Base-by-base conservation (phyloP, 1,284 basidiomycete species). In the Ceratorhiza oryzae-sativae region DNA sequence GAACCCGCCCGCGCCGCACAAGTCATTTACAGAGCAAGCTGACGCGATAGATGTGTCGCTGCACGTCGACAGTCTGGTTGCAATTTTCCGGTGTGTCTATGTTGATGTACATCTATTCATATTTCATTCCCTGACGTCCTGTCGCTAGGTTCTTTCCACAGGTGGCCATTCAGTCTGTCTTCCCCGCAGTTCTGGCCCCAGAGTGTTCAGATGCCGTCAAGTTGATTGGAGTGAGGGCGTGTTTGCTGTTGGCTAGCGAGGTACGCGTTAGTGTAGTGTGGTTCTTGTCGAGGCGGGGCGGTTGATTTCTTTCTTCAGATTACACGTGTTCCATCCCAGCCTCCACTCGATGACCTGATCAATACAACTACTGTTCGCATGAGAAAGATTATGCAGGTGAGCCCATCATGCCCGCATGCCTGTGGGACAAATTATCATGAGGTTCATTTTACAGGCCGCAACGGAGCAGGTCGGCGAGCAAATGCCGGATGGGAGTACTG, bases 1-100 rank as follows among this genome's bases (percentile, higher is more conserved):
- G 71, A 84, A 84, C 72, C 84, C 84, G 73, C 67, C 76, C 18
- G 77, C 81, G 55, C 81, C 82, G 60, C 83, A 85, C 73, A 87
- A 85, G 74, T 85, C 89, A 1, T 92, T 91, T 80, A 92, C 88
- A 85, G 90, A 92, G 65, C 82, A 82, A 0, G 79, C 80, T 2
- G 90, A 92, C 0, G 88, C 91, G 65, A 87, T 93, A 46, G 92
- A 95, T 76, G 84, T 92, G n/a, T 85, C 88, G n/a, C 81, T 94
- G 27, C 88, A 91, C 75, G 88, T 90, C 1, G 90, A 93, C 76
- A 88, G 88, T 0, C 81, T 95, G 4, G 89, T 90, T 0, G 86
- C 86, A 0, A 80, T 93, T 10, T 93, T 68, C 32, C 51, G 63
- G 63, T 68, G 25, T 13, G 63, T 46, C 51, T 9, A 20, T 5